These are phyloP conservation scores for Xerocomellus amylosporus DNA, from an alignment of 768 basidiomycete species.

Conservation along the genomic window DNA sequence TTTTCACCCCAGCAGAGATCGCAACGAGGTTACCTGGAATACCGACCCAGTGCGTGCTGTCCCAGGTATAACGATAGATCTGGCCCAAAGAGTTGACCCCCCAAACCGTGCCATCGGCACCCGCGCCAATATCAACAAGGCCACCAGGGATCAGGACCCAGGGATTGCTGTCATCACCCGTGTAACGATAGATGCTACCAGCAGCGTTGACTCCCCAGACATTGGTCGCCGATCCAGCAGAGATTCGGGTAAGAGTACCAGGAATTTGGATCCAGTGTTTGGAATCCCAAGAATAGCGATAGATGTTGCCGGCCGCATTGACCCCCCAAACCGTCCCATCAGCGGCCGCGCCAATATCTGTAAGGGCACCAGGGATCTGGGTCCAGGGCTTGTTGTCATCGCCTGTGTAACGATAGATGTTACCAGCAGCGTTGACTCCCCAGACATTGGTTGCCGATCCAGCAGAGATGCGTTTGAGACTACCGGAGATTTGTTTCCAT, in stretches of 20 bases:
- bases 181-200: not conserved
- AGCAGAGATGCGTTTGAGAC: not conserved
- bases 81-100: too few species aligned
- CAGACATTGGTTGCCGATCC: not conserved
- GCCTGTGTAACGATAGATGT: not conserved
- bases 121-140: not conserved
- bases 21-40: not conserved
- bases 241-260: not conserved
- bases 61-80: not conserved
- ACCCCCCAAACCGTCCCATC: not conserved
- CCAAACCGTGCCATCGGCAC: not conserved
- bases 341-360: not conserved
- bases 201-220: not conserved
- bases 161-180: not conserved
- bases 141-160: not conserved
- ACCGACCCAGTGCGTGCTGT: not conserved
- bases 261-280: not conserved
- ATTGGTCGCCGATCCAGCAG: not conserved
- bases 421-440: not conserved
- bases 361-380: not conserved
- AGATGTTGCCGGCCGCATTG: not conserved
- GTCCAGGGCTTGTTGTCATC: not conserved
- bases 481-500: not conserved
- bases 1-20: not conserved
- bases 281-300: not conserved